A percentile compares a stretch with the other conserved stretches of the same genome.
phyloP scores from a whole-genome alignment of 805 yeast genomes.

The Suhomyces emberorum region DNA sequence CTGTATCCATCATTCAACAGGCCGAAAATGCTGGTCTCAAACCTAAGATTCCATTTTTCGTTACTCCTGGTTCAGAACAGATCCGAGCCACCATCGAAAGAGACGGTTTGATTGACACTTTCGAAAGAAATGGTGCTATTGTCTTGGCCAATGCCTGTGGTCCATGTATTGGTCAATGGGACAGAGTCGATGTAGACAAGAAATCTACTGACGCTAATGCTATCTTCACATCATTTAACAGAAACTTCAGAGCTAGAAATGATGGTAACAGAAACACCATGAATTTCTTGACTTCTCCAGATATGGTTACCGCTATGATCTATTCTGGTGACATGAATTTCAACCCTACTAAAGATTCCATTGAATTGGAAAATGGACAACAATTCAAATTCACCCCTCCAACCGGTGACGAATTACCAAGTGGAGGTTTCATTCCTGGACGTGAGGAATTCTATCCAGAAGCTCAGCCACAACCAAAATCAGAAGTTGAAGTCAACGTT shows the following conservation, averaged over 20 bases:
- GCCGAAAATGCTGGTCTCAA: constrained; percentile 90
- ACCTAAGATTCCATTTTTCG: constrained; percentile 85
- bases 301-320: constrained; percentile 94
- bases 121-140: constrained; percentile 87
- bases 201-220: constrained; percentile 71
- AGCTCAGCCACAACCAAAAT: constrained; percentile 59
- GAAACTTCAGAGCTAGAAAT: constrained; percentile 96
- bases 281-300: constrained; percentile 98
- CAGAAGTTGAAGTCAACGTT: constrained; percentile 61
- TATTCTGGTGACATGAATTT: constrained; percentile 90
- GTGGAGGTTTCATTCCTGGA: constrained; percentile 71
- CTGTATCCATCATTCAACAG: constrained; percentile 87
- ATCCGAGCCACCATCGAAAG: constrained; percentile 97
- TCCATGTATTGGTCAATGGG: constrained; percentile 99
- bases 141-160: constrained; percentile 98
- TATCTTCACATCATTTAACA: constrained; percentile 94
- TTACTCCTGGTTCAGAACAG: constrained; percentile 98
- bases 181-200: constrained; percentile 74
- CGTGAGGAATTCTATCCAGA: constrained; percentile 74
- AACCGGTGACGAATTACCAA: constrained; percentile 80
- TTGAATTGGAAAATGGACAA: constrained; percentile 65
- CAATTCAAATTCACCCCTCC: constrained; percentile 79
- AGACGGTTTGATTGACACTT: constrained; percentile 87
- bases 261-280: constrained; percentile 98
- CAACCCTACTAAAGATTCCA: constrained; percentile 88